Percentiles rank a stretch among this genome's conserved stretches.
Evolutionary conservation across 2,329 filamentous ascomycete species (phyloP).

Genomic region (Fusarium incarnatum): DNA sequence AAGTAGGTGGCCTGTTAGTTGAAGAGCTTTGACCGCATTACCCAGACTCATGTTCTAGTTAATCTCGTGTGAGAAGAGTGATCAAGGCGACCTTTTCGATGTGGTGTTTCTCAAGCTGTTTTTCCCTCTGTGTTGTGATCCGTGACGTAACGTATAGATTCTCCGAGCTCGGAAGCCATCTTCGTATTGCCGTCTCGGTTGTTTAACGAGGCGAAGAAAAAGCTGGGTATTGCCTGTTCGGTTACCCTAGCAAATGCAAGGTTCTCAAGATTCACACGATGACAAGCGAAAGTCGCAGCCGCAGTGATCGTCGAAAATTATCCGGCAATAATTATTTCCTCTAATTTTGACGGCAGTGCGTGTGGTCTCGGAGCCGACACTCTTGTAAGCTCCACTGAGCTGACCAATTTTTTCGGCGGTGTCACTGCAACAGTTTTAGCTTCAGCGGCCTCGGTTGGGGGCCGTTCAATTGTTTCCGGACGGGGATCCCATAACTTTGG

Average conservation of each 20-base stretch:
- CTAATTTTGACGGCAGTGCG: not conserved
- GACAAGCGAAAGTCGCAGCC: not conserved
- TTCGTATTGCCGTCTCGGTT: not conserved
- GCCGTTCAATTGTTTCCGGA: not conserved
- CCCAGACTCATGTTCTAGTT: not conserved
- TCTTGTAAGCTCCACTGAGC: not conserved
- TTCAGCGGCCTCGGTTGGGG: not conserved
- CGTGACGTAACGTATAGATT: not conserved
- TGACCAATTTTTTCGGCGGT: not conserved
- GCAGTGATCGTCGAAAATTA: not conserved
- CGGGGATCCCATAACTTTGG: conserved; percentile 14
- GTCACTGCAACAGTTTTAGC: not conserved
- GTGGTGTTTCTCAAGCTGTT: not conserved
- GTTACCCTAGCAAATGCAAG: not conserved
- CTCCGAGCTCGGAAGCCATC: not conserved
- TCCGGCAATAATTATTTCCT: not conserved
- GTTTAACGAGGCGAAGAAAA: not conserved
- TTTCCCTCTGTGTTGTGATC: not conserved
- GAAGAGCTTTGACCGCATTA: not conserved
- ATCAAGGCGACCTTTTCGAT: not conserved
- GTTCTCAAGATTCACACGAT: not conserved
- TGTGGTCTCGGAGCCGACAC: not conserved
- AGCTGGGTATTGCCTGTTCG: not conserved
- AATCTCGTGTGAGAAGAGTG: not conserved
- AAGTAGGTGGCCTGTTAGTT: too few species aligned